Percentiles rank a stretch among this genome's conserved stretches.
phyloP scores from a whole-genome alignment of 176 grass and related monocot species.

The Triticum monococcum region DNA sequence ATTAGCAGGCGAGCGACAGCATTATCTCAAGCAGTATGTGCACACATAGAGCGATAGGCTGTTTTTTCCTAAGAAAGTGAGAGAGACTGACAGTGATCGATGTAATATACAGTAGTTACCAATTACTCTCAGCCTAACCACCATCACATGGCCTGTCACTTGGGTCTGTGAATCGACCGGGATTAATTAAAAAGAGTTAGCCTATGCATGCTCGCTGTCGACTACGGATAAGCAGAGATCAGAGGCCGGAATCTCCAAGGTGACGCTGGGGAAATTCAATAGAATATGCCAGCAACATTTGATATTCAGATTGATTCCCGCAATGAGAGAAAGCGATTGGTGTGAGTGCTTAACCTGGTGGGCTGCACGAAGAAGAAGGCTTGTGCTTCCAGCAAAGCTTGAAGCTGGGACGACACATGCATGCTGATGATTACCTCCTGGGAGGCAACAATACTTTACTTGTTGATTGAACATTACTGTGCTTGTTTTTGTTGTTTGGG shows the following conservation, averaged over 20 bases:
- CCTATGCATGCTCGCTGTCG: constrained; percentile 20
- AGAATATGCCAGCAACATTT: background rate
- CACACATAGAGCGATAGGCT: background rate
- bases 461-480: no score
- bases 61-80: background rate
- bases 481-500: no score
- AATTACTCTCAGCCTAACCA: background rate
- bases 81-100: background rate
- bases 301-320: background rate
- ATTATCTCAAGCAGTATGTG: background rate
- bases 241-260: background rate
- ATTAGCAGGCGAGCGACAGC: background rate
- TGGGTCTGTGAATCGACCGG: background rate
- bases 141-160: background rate
- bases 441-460: background rate
- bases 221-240: constrained; percentile 13
- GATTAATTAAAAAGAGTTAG: background rate
- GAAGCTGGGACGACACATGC: background rate
- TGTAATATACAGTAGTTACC: no score
- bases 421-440: constrained; percentile 20
- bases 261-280: background rate
- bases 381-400: constrained; percentile 5
- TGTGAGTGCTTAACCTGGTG: background rate
- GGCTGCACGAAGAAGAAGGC: no score
- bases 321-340: background rate